Percentiles rank a stretch among this genome's conserved stretches.
Evolutionary conservation across 495 filamentous ascomycete species (phyloP).

Genomic region (Penicillium atrosanguineum): DNA sequence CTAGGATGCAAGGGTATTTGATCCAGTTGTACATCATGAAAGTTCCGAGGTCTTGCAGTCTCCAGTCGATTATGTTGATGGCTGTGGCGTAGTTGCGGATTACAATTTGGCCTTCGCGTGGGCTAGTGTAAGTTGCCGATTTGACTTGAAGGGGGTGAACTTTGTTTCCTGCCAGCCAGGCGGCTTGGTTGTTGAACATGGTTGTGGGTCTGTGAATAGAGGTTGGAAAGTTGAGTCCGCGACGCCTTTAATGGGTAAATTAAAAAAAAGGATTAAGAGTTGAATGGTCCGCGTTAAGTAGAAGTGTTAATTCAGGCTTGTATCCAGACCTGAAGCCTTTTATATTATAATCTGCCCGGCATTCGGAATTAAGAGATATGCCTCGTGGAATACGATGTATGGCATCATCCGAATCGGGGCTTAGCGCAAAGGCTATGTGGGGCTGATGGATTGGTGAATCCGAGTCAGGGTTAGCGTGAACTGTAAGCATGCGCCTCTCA

Average conservation of each 20-base stretch:
- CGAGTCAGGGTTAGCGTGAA: background rate
- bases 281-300: no score
- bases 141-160: background rate
- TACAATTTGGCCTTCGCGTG: background rate
- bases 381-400: background rate
- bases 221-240: no score
- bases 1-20: background rate
- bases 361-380: background rate
- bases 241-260: no score
- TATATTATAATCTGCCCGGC: background rate
- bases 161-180: background rate
- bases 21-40: background rate
- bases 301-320: no score
- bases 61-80: conserved; percentile 1
- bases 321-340: background rate
- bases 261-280: no score
- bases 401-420: no score
- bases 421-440: background rate
- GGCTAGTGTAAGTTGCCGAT: background rate
- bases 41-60: background rate
- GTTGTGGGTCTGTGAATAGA: no score
- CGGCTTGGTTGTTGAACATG: no score
- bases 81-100: background rate
- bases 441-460: background rate
- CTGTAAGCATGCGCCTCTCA: background rate